These are phyloP conservation scores for Clarkia xantiana DNA, from an alignment of 345 rosid genomes.

Conservation along the genomic window DNA sequence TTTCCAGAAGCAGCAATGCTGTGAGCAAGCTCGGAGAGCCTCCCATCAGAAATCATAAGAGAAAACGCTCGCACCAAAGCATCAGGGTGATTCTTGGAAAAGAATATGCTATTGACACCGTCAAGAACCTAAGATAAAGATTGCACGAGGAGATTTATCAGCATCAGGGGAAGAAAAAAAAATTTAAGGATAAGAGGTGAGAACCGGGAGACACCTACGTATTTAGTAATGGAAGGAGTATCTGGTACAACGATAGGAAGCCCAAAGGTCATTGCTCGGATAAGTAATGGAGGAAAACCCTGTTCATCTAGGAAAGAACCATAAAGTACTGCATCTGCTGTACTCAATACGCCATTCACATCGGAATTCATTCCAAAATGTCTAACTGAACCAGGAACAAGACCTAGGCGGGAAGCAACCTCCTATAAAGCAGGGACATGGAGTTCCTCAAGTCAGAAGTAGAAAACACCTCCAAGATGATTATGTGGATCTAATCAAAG, in stretches of 20 bases:
- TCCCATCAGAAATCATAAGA: slow-evolving; percentile 58
- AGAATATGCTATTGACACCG: slow-evolving; percentile 53
- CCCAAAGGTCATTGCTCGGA: slow-evolving; percentile 85
- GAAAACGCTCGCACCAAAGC: slow-evolving; percentile 62
- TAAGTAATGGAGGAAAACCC: slow-evolving; percentile 64
- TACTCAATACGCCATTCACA: slow-evolving; percentile 48
- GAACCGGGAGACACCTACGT: slow-evolving; percentile 29
- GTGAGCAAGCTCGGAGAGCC: slow-evolving; percentile 54
- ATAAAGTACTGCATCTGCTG: slow-evolving; percentile 84
- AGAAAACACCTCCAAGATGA: neutral
- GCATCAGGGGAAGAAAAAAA: neutral
- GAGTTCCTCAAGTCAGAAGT: neutral
- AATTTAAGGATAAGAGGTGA: neutral
- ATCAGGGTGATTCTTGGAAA: slow-evolving; percentile 47
- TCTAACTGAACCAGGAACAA: slow-evolving; percentile 46
- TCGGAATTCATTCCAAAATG: slow-evolving; percentile 68
- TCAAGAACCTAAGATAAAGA: slow-evolving; percentile 43
- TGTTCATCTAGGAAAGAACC: slow-evolving; percentile 94
- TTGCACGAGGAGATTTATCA: neutral
- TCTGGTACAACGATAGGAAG: slow-evolving; percentile 67
- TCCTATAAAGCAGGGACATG: slow-evolving; percentile 28
- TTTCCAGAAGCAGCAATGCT: slow-evolving; percentile 69
- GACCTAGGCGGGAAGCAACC: slow-evolving; percentile 65
- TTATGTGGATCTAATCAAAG: neutral
- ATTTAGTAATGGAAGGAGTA: slow-evolving; percentile 57